A percentile compares a stretch with the other conserved stretches of the same genome.
phyloP scores from a whole-genome alignment of 805 yeast genomes.

The Ogataea zsoltii region DNA sequence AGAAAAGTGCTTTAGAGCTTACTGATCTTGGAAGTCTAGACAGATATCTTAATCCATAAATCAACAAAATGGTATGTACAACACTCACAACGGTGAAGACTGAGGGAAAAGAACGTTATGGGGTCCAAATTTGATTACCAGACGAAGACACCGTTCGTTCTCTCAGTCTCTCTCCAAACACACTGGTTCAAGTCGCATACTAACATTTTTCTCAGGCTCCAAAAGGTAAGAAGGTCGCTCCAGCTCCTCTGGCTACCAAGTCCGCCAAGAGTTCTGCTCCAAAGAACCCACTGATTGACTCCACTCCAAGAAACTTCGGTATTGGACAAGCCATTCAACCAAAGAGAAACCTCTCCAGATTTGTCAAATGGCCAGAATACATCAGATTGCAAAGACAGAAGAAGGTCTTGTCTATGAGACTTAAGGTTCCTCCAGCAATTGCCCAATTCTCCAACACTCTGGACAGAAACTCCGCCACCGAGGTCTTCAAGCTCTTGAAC shows the following conservation, averaged over 20 bases:
- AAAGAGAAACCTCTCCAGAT: constrained; percentile 91
- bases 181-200: constrained; percentile 1
- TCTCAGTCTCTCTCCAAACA: too few species aligned
- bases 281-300: constrained; percentile 81
- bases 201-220: constrained; percentile 34
- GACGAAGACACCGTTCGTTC: not conserved
- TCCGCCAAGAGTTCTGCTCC: constrained; percentile 47
- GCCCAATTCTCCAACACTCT: constrained; percentile 91
- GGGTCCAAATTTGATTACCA: constrained; percentile 2
- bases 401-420: constrained; percentile 88
- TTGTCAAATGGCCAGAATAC: constrained; percentile 97
- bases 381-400: constrained; percentile 97
- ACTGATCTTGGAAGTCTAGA: not conserved
- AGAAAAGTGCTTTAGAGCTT: too few species aligned
- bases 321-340: constrained; percentile 93
- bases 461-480: constrained; percentile 98
- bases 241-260: constrained; percentile 90
- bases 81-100: too few species aligned
- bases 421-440: constrained; percentile 97
- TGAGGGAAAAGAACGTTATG: not conserved
- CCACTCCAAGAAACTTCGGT: constrained; percentile 89
- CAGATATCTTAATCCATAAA: constrained; percentile 3
- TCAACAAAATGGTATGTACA: constrained; percentile 12
- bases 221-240: constrained; percentile 82
- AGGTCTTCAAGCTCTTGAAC: constrained; percentile 93